A percentile compares a stretch with the other conserved stretches of the same genome.
phyloP scores from a whole-genome alignment of 345 rosid species.

The Salix brachista region DNA sequence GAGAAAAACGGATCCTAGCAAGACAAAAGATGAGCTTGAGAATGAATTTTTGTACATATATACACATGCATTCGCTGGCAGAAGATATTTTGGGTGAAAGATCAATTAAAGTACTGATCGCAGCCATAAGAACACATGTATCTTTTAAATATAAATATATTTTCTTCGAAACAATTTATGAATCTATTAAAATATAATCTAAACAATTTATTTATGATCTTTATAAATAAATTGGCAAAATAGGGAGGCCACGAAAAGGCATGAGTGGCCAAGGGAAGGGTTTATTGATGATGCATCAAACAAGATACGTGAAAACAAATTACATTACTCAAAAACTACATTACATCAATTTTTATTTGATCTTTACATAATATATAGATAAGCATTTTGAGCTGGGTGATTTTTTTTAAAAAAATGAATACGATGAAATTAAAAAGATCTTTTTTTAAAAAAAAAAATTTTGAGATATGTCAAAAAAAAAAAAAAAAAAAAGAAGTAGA shows the following conservation, averaged over 20 bases:
- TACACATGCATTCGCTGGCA: background rate
- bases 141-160: background rate
- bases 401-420: background rate
- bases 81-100: background rate
- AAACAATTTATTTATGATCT: no score
- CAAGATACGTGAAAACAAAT: constrained; percentile 9
- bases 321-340: background rate
- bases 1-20: no score
- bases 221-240: background rate
- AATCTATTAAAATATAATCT: no score
- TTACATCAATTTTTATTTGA: background rate
- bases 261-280: constrained; percentile 23
- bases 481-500: background rate
- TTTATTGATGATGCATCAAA: constrained; percentile 13
- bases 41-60: no score
- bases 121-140: background rate
- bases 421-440: background rate
- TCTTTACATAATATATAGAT: background rate
- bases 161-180: no score
- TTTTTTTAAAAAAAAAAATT: background rate
- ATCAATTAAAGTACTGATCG: background rate
- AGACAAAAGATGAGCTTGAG: no score
- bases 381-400: background rate
- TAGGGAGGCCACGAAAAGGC: background rate
- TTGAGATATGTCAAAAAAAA: background rate